phyloP scores from a whole-genome alignment of 164 flowering plant genomes.

The Vitis amurensis region DNA sequence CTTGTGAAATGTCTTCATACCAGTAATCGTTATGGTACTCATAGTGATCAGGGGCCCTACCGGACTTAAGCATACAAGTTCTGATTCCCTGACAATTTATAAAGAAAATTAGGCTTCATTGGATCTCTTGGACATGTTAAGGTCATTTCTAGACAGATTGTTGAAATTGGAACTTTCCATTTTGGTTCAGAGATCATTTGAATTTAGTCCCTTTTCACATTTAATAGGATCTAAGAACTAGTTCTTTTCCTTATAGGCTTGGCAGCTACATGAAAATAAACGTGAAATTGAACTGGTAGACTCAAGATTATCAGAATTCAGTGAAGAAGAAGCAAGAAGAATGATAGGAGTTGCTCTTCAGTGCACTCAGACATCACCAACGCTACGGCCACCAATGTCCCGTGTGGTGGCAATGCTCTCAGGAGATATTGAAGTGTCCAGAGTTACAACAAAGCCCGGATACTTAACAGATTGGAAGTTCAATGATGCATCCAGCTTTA shows the following conservation, averaged over 20 bases:
- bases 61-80: background rate
- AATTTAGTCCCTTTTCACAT: background rate
- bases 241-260: conserved; percentile 33
- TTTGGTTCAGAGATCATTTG: background rate
- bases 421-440: conserved; percentile 56
- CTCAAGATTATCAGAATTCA: conserved; percentile 25
- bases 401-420: conserved; percentile 62
- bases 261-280: conserved; percentile 48
- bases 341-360: conserved; percentile 48
- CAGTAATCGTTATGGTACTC: too few relatives aligned
- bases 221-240: background rate
- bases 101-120: too few relatives aligned
- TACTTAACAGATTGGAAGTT: conserved; percentile 52
- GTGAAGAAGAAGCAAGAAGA: conserved; percentile 41
- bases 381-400: conserved; percentile 61
- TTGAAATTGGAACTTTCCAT: too few relatives aligned
- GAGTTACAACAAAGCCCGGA: conserved; percentile 45
- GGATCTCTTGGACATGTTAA: too few relatives aligned
- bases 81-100: background rate
- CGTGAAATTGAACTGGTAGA: conserved; percentile 46
- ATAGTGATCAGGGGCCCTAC: too few relatives aligned
- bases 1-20: too few relatives aligned
- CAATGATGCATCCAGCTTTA: conserved; percentile 30
- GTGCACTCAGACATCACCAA: conserved; percentile 69
- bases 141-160: too few relatives aligned